These are phyloP conservation scores for Ascomycota sp. DNA, from an alignment of 2,329 filamentous ascomycete genomes.

Conservation along the genomic window DNA sequence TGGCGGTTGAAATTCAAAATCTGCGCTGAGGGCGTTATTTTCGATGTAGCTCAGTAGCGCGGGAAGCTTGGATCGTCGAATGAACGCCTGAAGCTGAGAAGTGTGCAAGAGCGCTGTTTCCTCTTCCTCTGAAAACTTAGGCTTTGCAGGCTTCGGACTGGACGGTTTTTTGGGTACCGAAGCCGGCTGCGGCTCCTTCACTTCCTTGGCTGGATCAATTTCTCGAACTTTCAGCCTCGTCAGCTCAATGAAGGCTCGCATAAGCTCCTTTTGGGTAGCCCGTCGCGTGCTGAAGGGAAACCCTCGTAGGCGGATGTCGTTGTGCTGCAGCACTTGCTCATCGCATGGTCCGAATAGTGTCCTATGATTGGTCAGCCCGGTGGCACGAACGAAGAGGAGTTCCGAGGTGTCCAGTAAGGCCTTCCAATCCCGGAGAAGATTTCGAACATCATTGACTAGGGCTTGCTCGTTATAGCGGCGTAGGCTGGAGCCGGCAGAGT, in stretches of 20 bases:
- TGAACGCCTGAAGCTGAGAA: slow-evolving; percentile 68
- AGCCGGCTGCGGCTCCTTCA: slow-evolving; percentile 20
- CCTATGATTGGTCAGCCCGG: slow-evolving; percentile 65
- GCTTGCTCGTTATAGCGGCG: slow-evolving; percentile 90
- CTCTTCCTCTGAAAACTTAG: slow-evolving; percentile 62
- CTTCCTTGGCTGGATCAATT: slow-evolving; percentile 44
- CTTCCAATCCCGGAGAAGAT: slow-evolving; percentile 69
- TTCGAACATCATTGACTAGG: slow-evolving; percentile 69
- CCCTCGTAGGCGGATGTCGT: slow-evolving; percentile 61
- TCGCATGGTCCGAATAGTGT: slow-evolving; percentile 87
- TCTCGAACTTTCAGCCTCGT: slow-evolving; percentile 74
- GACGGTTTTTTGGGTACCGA: slow-evolving; percentile 14
- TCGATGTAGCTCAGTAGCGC: slow-evolving; percentile 69
- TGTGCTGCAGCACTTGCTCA: slow-evolving; percentile 58
- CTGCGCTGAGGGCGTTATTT: slow-evolving; percentile 47
- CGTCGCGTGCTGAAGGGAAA: slow-evolving; percentile 88
- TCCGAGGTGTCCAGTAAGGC: slow-evolving; percentile 65
- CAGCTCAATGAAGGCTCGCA: slow-evolving; percentile 85
- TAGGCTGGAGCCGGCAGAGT: slow-evolving; percentile 78
- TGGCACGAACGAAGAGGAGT: slow-evolving; percentile 74
- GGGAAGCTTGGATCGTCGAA: slow-evolving; percentile 76
- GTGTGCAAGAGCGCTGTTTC: slow-evolving; percentile 70
- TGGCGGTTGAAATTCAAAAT: slow-evolving; percentile 56
- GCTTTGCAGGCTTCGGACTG: slow-evolving; percentile 30
- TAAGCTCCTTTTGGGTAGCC: slow-evolving; percentile 83